Percentiles rank a stretch among this genome's conserved stretches.
Evolutionary conservation across 495 filamentous ascomycete species (phyloP).

Genomic region (Xylaria sp.): DNA sequence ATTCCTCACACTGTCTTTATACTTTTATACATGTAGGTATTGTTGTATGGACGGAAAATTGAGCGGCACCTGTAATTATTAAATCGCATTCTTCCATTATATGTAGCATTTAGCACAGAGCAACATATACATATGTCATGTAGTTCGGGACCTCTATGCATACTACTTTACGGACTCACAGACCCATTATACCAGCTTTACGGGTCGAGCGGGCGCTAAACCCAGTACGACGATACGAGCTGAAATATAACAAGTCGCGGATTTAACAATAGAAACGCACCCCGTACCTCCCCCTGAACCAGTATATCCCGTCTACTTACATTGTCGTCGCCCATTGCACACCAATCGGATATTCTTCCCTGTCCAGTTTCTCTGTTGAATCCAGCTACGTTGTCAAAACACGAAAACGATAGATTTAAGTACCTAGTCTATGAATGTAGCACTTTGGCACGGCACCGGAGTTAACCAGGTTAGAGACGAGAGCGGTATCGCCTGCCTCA

Average conservation of each 20-base stretch:
- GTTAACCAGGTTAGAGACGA: not conserved
- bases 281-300: not conserved
- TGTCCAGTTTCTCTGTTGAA: not conserved
- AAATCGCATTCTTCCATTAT: too few species aligned
- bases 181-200: not conserved
- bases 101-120: too few species aligned
- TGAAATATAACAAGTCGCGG: slow-evolving; percentile 5
- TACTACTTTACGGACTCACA: too few species aligned
- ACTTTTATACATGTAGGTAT: too few species aligned
- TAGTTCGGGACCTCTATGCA: too few species aligned
- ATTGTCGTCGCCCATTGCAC: not conserved
- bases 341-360: not conserved
- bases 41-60: too few species aligned
- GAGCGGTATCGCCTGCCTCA: not conserved
- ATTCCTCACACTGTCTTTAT: too few species aligned
- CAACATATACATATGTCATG: too few species aligned
- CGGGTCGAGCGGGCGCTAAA: slow-evolving; percentile 11
- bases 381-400: not conserved
- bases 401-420: not conserved
- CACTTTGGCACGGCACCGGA: not conserved
- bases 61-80: too few species aligned
- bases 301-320: not conserved
- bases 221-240: slow-evolving; percentile 25
- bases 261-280: not conserved
- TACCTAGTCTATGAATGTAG: not conserved